Conservation (phyloP, 768 basidiomycete genomes). For the Jaapia argillacea region DNA sequence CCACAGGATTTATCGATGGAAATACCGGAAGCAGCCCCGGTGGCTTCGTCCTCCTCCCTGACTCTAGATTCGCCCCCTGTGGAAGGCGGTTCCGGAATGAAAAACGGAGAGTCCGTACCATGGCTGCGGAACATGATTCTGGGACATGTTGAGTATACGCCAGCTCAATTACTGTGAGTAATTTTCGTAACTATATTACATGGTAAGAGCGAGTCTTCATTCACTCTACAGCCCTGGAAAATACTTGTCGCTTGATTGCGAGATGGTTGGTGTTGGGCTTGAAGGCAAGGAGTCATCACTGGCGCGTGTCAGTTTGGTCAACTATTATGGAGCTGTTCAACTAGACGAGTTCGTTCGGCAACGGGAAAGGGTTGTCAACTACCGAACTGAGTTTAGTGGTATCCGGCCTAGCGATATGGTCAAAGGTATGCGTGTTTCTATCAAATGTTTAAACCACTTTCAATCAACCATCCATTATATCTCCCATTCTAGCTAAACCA, state of each 20-base stretch:
- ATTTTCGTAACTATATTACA: conserved; percentile 1
- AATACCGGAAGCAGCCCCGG: conserved; percentile 9
- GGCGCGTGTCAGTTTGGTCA: conserved; percentile 84
- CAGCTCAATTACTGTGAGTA: conserved; percentile 36
- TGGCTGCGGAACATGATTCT: conserved; percentile 42
- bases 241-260: conserved; percentile 86
- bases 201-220: conserved; percentile 6
- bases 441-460: not conserved
- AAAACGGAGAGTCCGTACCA: conserved; percentile 39
- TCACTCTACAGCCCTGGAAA: conserved; percentile 45
- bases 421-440: conserved; percentile 38
- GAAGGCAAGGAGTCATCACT: conserved; percentile 74
- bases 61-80: conserved; percentile 2
- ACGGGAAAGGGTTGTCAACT: conserved; percentile 84
- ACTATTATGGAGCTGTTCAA: conserved; percentile 71
- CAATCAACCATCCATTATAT: too few relatives aligned
- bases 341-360: conserved; percentile 84
- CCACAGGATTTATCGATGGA: too few relatives aligned
- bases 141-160: conserved; percentile 31
- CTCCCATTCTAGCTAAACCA: conserved; percentile 49
- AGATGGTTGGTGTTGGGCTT: conserved; percentile 96
- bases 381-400: conserved; percentile 85
- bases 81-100: conserved; percentile 18
- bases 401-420: conserved; percentile 68
- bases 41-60: conserved; percentile 4